Evolutionary conservation across 2,329 filamentous ascomycete genomes (phyloP).

Genomic region (Ophiostoma sp.): DNA sequence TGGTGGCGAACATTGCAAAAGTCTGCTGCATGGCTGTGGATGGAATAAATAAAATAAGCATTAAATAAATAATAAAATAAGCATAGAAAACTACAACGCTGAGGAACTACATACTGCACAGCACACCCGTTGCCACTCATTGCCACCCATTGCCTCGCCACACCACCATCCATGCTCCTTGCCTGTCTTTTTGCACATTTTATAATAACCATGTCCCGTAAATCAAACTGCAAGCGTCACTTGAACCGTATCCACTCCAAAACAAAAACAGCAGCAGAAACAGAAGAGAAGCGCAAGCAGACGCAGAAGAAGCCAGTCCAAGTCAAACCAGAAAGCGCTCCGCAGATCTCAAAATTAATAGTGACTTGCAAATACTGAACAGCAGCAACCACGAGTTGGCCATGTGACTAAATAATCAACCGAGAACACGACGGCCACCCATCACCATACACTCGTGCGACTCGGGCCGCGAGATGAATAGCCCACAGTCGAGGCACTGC

Average conservation of each 20-base stretch:
- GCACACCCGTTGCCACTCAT: neutral
- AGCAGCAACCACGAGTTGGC: neutral
- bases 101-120: no score
- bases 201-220: neutral
- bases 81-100: neutral
- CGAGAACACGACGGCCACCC: neutral
- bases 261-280: neutral
- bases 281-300: neutral
- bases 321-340: neutral
- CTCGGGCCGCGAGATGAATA: constrained; percentile 20
- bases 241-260: neutral
- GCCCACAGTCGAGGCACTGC: constrained; percentile 22
- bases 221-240: neutral
- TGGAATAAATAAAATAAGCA: neutral
- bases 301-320: neutral
- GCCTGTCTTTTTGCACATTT: neutral
- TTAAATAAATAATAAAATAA: neutral
- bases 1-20: neutral
- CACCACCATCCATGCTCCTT: neutral
- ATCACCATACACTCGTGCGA: constrained; percentile 17
- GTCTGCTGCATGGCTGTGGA: neutral
- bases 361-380: neutral
- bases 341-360: neutral
- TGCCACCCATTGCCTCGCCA: neutral
- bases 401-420: neutral